phyloP scores from a whole-genome alignment of 176 grass and related monocot species.

The Alloteropsis semialata region DNA sequence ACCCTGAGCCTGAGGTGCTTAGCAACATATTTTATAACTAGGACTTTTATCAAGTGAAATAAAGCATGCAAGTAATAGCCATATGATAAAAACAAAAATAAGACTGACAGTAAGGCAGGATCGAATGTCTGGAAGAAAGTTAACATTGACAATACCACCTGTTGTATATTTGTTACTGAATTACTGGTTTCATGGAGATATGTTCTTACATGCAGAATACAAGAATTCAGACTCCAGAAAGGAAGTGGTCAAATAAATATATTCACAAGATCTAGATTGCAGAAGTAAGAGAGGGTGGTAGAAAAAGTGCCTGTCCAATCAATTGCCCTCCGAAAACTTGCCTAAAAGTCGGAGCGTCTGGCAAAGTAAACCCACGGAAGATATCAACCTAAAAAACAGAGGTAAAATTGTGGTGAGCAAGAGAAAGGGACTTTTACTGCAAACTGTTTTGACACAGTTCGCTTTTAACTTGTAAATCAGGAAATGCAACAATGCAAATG shows the following conservation, averaged over 20 bases:
- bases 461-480: constrained; percentile 1
- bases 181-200: not conserved
- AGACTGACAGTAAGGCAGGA: not conserved
- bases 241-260: constrained; percentile 12
- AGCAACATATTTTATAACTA: constrained; percentile 5
- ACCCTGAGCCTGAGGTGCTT: not conserved
- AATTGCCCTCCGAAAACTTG: constrained; percentile 98
- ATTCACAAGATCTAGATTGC: constrained; percentile 6
- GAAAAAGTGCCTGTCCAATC: constrained; percentile 82
- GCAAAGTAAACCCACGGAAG: constrained; percentile 83
- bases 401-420: constrained; percentile 11
- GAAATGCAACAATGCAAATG: not conserved
- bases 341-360: constrained; percentile 75
- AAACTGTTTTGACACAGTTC: not conserved
- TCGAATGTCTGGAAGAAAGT: not conserved
- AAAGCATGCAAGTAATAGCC: constrained; percentile 1
- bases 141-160: not conserved
- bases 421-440: not conserved
- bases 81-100: constrained; percentile 11
- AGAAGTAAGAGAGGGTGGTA: constrained; percentile 20
- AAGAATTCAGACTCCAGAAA: not conserved
- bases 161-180: constrained; percentile 16
- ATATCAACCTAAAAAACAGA: constrained; percentile 67
- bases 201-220: not conserved
- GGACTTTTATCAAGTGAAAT: not conserved